A percentile compares a stretch with the other conserved stretches of the same genome.
phyloP scores from a whole-genome alignment of 2,329 filamentous ascomycete species.

The Septoria petroselini region DNA sequence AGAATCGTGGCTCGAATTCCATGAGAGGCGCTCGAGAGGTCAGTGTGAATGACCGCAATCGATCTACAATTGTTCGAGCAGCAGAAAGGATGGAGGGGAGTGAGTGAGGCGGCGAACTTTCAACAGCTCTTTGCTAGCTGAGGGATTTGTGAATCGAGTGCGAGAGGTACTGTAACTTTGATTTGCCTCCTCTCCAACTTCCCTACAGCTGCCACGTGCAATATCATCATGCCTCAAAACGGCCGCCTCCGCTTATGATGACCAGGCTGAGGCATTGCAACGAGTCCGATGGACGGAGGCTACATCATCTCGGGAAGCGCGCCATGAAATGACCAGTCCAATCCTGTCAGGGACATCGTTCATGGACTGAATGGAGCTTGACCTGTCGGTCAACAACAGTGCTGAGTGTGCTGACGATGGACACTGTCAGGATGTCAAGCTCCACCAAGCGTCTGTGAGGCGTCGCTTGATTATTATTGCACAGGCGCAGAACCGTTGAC shows the following conservation, averaged over 20 bases:
- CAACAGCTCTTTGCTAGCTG: conserved; percentile 6
- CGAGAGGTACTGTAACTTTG: neutral
- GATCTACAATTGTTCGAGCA: neutral
- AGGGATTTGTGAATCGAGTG: conserved; percentile 4
- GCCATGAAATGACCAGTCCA: too few species aligned
- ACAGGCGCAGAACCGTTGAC: neutral
- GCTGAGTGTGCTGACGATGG: neutral
- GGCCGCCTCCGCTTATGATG: too few species aligned
- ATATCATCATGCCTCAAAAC: too few species aligned
- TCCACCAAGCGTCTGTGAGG: conserved; percentile 3
- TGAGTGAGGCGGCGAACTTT: neutral
- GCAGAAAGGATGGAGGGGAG: neutral
- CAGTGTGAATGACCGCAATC: conserved; percentile 5
- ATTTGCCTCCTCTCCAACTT: neutral
- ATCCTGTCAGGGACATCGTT: too few species aligned
- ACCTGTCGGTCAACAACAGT: neutral
- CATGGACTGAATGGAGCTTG: too few species aligned
- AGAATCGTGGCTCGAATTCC: conserved; percentile 36
- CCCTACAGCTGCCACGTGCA: neutral
- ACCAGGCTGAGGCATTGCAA: too few species aligned
- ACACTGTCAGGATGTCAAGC: neutral
- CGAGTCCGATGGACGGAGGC: too few species aligned
- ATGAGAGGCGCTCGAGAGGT: conserved; percentile 22
- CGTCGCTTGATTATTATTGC: neutral
- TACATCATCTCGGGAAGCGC: too few species aligned